Evolutionary conservation across 768 basidiomycete genomes (phyloP).

Genomic region (Obba rivulosa): DNA sequence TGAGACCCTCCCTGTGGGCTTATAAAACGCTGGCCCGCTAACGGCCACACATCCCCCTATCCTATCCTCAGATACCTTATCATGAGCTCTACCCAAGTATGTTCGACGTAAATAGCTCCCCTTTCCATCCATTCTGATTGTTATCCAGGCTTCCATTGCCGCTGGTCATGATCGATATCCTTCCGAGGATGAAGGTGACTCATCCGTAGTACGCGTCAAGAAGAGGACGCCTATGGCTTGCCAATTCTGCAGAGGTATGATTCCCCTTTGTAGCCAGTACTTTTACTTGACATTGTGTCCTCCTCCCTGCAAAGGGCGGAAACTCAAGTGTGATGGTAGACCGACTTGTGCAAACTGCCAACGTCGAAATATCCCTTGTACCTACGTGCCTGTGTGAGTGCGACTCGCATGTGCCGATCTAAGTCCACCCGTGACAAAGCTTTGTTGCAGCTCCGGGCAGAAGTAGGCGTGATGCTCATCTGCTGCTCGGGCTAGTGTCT

Average conservation of each 20-base stretch:
- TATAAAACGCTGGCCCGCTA: too few species aligned
- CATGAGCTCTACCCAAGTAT: neutral
- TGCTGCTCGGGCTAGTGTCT: neutral
- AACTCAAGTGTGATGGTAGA: conserved; percentile 70
- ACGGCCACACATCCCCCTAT: too few species aligned
- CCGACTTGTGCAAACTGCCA: conserved; percentile 66
- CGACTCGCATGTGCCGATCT: neutral
- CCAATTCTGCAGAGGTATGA: conserved; percentile 61
- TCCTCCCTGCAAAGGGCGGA: conserved; percentile 41
- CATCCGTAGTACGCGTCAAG: neutral
- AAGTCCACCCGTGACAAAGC: neutral
- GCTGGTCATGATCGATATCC: neutral
- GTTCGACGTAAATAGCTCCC: neutral
- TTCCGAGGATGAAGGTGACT: neutral
- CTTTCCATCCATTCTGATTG: neutral
- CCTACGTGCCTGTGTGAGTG: conserved; percentile 63
- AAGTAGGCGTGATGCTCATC: conserved; percentile 1
- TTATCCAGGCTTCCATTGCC: neutral
- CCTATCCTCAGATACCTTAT: too few species aligned
- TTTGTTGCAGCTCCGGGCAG: conserved; percentile 7
- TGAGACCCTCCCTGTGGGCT: too few species aligned
- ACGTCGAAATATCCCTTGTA: conserved; percentile 50
- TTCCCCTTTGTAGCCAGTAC: neutral
- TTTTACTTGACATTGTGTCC: neutral
- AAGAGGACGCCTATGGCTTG: conserved; percentile 63